Conservation (phyloP, 2,329 filamentous ascomycete species). For the Cytospora schulzeri region DNA sequence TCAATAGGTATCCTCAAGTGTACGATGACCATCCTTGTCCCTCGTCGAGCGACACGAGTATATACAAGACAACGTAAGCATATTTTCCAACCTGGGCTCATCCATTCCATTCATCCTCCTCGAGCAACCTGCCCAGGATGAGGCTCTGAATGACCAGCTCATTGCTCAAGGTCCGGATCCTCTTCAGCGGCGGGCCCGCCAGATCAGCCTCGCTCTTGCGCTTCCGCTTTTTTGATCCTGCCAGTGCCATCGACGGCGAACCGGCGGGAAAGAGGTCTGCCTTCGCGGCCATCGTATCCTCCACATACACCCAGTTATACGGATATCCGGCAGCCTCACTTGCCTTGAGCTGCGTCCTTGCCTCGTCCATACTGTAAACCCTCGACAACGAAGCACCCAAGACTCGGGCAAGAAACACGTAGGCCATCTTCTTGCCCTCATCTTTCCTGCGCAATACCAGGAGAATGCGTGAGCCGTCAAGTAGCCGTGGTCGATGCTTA, state of each 20-base stretch:
- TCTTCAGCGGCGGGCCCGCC: constrained; percentile 45
- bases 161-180: constrained; percentile 71
- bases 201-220: constrained; percentile 42
- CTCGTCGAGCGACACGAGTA: neutral
- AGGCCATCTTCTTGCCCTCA: constrained; percentile 67
- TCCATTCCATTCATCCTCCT: constrained; percentile 53
- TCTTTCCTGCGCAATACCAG: constrained; percentile 70
- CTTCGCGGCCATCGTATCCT: constrained; percentile 58
- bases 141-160: constrained; percentile 92
- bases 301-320: constrained; percentile 78
- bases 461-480: constrained; percentile 68
- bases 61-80: neutral
- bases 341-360: constrained; percentile 58
- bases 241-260: neutral
- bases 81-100: neutral
- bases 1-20: neutral
- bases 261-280: constrained; percentile 28
- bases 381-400: constrained; percentile 73
- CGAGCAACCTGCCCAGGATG: constrained; percentile 79
- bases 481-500: constrained; percentile 59
- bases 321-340: constrained; percentile 47
- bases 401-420: constrained; percentile 78
- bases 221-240: constrained; percentile 43
- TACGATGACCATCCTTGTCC: neutral
- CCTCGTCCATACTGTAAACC: constrained; percentile 67